Conservation (phyloP, 768 basidiomycete genomes). For the Termitomyces sp. region DNA sequence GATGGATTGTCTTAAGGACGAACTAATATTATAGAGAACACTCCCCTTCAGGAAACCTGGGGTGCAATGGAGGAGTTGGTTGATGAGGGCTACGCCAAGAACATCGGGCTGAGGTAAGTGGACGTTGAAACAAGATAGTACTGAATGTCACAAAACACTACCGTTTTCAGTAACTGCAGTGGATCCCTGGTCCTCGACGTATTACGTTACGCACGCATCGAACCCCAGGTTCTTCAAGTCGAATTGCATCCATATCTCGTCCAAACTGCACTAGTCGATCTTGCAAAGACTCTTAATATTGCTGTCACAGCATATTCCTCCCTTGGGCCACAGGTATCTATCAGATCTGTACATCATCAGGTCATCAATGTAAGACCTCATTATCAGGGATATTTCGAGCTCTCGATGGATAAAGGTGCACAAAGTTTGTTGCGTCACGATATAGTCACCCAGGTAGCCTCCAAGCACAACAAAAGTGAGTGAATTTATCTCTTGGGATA, state of each 20-base stretch:
- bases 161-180: conserved; percentile 58
- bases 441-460: conserved; percentile 39
- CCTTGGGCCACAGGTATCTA: conserved; percentile 32
- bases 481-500: background rate
- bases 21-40: conserved; percentile 40
- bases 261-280: conserved; percentile 51
- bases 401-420: conserved; percentile 51
- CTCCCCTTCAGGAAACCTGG: conserved; percentile 83
- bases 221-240: conserved; percentile 68
- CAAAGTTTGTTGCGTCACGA: conserved; percentile 53
- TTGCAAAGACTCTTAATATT: conserved; percentile 55
- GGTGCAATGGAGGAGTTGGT: conserved; percentile 75
- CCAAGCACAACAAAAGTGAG: conserved; percentile 51
- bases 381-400: conserved; percentile 53
- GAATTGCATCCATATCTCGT: conserved; percentile 71
- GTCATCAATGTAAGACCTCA: background rate
- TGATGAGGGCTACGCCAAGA: conserved; percentile 64
- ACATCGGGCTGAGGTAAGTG: conserved; percentile 71
- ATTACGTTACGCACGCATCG: conserved; percentile 70
- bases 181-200: conserved; percentile 73
- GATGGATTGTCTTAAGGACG: background rate
- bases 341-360: background rate
- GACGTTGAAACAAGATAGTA: background rate
- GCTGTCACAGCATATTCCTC: conserved; percentile 64
- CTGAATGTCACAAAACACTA: background rate